phyloP scores from a whole-genome alignment of 1,139 yeast genomes.

The Suhomyces yuchorum region DNA sequence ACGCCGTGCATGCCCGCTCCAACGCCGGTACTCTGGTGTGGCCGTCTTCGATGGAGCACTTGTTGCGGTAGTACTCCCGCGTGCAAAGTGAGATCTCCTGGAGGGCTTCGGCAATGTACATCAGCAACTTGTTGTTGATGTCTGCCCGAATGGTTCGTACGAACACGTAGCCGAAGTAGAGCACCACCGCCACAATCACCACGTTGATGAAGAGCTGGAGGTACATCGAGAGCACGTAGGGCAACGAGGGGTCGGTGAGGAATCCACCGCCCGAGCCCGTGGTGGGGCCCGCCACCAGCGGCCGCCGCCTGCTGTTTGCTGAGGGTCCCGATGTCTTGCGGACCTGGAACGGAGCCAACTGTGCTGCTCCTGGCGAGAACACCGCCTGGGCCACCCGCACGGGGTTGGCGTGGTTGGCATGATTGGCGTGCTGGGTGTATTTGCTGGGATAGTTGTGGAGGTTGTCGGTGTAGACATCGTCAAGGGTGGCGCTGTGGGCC shows the following conservation, averaged over 20 bases:
- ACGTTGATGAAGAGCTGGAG: conserved; percentile 71
- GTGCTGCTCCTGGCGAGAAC: conserved; percentile 39
- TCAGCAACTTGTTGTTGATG: conserved; percentile 67
- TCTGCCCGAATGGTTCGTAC: conserved; percentile 68
- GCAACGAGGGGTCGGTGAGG: conserved; percentile 52
- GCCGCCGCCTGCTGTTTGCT: background rate
- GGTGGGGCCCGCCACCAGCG: too few relatives aligned
- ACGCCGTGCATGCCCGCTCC: conserved; percentile 66
- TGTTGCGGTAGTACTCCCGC: conserved; percentile 68
- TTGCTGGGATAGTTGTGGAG: background rate
- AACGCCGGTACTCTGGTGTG: conserved; percentile 67
- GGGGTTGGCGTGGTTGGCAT: conserved; percentile 29
- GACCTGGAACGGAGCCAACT: background rate
- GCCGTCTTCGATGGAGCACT: conserved; percentile 49
- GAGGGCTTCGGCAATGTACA: conserved; percentile 58
- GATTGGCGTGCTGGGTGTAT: background rate
- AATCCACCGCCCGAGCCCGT: background rate
- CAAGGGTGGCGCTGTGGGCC: background rate
- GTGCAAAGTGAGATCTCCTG: conserved; percentile 73
- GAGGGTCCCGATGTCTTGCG: background rate
- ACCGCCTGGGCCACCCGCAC: conserved; percentile 45
- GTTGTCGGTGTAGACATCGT: background rate
- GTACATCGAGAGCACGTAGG: conserved; percentile 69
- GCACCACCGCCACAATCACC: conserved; percentile 54
- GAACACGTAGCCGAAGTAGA: conserved; percentile 57